These are phyloP conservation scores for Fusarium scirpi DNA, from an alignment of 2,329 filamentous ascomycete species.

Conservation along the genomic window DNA sequence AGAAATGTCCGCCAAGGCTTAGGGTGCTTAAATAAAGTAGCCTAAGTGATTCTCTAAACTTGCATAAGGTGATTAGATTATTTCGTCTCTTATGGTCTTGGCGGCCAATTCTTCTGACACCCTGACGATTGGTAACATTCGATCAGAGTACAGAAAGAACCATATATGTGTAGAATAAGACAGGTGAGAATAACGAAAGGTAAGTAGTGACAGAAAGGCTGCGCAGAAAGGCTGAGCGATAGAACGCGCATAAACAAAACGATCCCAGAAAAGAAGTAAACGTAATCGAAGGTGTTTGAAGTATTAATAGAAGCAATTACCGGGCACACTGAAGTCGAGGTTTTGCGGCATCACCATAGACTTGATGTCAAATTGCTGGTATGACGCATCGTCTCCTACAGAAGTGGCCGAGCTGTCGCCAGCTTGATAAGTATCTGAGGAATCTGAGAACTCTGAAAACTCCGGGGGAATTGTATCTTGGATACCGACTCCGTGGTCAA, in stretches of 20 bases:
- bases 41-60: too few relatives aligned
- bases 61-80: too few relatives aligned
- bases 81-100: too few relatives aligned
- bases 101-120: too few relatives aligned
- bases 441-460: constrained; percentile 19
- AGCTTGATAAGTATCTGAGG: constrained; percentile 20
- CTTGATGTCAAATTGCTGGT: constrained; percentile 26
- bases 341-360: not conserved
- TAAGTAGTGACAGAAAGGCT: not conserved
- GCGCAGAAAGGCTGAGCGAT: not conserved
- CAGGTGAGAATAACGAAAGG: too few relatives aligned
- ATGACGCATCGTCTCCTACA: constrained; percentile 19
- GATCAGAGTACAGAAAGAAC: not conserved
- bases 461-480: not conserved
- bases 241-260: not conserved
- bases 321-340: not conserved
- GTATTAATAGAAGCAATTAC: not conserved
- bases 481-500: not conserved
- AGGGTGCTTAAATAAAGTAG: too few relatives aligned
- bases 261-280: too few relatives aligned
- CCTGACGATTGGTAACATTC: not conserved
- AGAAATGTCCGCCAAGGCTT: too few relatives aligned
- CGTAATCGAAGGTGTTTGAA: not conserved
- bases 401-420: constrained; percentile 35
- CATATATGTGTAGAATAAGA: not conserved